Conservation (phyloP, 2,329 filamentous ascomycete genomes). For the Colletotrichum musicola region DNA sequence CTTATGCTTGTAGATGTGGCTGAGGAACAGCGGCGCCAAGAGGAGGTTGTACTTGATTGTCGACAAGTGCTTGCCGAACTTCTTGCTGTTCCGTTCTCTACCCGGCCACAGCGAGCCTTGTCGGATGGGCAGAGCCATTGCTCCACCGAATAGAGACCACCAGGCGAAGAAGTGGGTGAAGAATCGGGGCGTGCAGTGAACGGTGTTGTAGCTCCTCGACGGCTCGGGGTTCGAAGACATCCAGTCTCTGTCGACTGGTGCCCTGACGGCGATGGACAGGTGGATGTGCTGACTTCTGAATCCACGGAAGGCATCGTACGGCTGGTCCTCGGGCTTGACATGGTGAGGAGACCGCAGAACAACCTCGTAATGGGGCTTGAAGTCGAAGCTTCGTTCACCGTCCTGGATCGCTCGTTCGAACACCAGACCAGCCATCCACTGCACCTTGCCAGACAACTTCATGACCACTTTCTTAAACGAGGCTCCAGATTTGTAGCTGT, state of each 20-base stretch:
- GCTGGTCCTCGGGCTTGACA: conserved; percentile 69
- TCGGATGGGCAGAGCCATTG: conserved; percentile 93
- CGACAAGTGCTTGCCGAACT: conserved; percentile 96
- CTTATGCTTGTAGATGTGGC: conserved; percentile 98
- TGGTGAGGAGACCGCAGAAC: conserved; percentile 84
- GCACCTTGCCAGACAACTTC: conserved; percentile 97
- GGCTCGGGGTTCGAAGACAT: conserved; percentile 78
- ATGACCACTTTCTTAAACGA: conserved; percentile 98
- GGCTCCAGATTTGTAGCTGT: conserved; percentile 78
- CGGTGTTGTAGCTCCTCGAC: conserved; percentile 94
- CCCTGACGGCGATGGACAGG: conserved; percentile 90
- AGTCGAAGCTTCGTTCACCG: conserved; percentile 84
- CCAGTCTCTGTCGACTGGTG: conserved; percentile 91
- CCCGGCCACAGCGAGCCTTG: conserved; percentile 94
- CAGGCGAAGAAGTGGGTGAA: conserved; percentile 98
- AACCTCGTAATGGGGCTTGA: conserved; percentile 93
- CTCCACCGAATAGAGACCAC: conserved; percentile 97
- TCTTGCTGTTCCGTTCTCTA: conserved; percentile 96
- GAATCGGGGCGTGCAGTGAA: conserved; percentile 94
- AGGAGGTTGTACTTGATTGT: conserved; percentile 98
- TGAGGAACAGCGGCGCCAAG: conserved; percentile 91
- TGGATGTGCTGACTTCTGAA: conserved; percentile 98
- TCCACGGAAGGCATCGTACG: conserved; percentile 95
- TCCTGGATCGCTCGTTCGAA: conserved; percentile 87
- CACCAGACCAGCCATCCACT: conserved; percentile 90